Evolutionary conservation across 2,329 filamentous ascomycete species (phyloP), one percentile per base, ranked within the genome.

Genomic region (Beauveria scarabaeidicola): DNA sequence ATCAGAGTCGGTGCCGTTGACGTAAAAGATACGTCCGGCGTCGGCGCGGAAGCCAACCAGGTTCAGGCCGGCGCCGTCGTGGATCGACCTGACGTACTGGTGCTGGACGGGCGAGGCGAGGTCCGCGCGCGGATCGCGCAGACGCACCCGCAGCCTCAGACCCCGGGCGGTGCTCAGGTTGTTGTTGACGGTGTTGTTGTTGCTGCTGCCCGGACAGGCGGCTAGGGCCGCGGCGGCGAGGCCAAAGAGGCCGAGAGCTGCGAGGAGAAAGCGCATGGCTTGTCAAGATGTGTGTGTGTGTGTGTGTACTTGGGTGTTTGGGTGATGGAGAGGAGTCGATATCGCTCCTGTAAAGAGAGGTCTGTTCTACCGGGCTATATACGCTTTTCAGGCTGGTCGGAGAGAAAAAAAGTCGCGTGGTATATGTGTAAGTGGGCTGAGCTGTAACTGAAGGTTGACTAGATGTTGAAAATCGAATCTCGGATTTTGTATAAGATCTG

Each of bases 231-330:
- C 44, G 32, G 43, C 8, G 21, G 56, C 23, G 29, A 57, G 27
- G 54, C 48, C 53, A 15, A 57, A 23, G 41, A 59, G 38, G 48
- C 36, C 48, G 41, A 60, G 27, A 21, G 58, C 23, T 9, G 50
- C 66, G n/a, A 67, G 68, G 5, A 75, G 73, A 57, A 76, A 75
- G 40, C 79, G 79, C 58, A 60, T 60, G 21, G 65, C 11, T 76
- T 51, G n/a, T 10, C 3, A 2, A 15, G n/a, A 9, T 21, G 32
- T 11, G 9, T 25, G n/a, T n/a, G 13, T 19, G 19, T 25, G 10
- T 21, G 32, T 11, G 9, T 25, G n/a, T n/a, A 19, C 11, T 27
- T 25, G 10, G 17, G n/a, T 21, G 3, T 5, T 25, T 32, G 38
- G 13, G 23, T 25, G 15, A 17, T 29, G 9, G 23, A n/a, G 7